Evolutionary conservation across 1,284 basidiomycete genomes (phyloP).

Genomic region (Trametes hirsuta): DNA sequence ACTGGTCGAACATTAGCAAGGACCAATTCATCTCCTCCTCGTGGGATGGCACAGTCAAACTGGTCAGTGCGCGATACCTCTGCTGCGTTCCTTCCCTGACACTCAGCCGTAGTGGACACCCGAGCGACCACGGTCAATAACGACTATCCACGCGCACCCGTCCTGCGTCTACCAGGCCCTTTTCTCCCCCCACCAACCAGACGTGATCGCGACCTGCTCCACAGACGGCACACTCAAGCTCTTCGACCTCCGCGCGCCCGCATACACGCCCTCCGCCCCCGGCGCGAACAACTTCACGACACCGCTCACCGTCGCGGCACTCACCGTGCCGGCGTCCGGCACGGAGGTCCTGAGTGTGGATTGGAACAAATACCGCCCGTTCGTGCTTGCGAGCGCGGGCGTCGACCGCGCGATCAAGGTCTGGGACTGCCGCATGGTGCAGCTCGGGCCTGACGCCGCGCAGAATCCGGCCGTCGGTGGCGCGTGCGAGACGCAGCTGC

Average conservation of each 20-base stretch:
- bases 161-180: constrained; percentile 88
- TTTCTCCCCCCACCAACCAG: constrained; percentile 91
- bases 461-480: constrained; percentile 60
- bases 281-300: constrained; percentile 56
- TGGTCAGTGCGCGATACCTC: constrained; percentile 54
- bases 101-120: constrained; percentile 78
- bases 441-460: constrained; percentile 45
- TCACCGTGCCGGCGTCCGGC: constrained; percentile 72
- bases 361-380: constrained; percentile 92
- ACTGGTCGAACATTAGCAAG: constrained; percentile 97
- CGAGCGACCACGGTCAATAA: constrained; percentile 75
- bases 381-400: constrained; percentile 77
- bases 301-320: constrained; percentile 63
- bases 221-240: constrained; percentile 83
- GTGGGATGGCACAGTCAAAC: constrained; percentile 92
- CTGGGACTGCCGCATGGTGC: constrained; percentile 87
- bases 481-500: constrained; percentile 64
- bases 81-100: neutral
- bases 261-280: constrained; percentile 40
- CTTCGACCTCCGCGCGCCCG: constrained; percentile 74
- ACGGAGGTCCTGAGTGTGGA: constrained; percentile 81
- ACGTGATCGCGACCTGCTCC: constrained; percentile 81
- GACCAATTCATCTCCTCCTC: constrained; percentile 86
- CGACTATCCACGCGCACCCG: constrained; percentile 82
- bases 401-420: constrained; percentile 82